Percentiles rank a stretch among this genome's conserved stretches.
These are phyloP conservation scores for Paramecium sexaurelia DNA, from an alignment of 73 alveolate genomes.

Conservation along the genomic window DNA sequence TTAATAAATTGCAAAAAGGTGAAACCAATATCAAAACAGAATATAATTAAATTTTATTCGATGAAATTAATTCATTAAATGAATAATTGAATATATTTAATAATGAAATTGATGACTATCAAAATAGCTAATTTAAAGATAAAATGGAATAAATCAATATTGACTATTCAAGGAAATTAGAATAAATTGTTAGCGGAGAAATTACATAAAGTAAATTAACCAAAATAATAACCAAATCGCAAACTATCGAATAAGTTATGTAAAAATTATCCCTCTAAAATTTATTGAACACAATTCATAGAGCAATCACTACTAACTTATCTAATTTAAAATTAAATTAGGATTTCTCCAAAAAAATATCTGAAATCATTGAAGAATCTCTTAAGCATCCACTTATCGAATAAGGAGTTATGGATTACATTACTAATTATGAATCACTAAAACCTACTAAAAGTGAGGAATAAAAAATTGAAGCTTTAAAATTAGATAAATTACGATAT, in stretches of 20 bases:
- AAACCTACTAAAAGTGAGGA: neutral
- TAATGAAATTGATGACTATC: neutral
- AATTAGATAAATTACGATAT: neutral
- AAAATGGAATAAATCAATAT: neutral
- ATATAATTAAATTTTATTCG: neutral
- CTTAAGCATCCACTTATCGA: neutral
- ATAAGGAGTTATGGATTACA: neutral
- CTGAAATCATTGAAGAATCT: neutral
- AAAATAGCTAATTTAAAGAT: neutral
- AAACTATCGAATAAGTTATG: neutral
- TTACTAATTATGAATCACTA: neutral
- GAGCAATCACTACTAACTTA: neutral
- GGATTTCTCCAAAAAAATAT: neutral
- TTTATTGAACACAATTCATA: neutral
- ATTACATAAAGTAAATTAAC: neutral
- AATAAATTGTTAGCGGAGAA: neutral
- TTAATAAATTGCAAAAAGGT: neutral
- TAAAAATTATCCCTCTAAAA: neutral
- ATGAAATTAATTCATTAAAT: neutral
- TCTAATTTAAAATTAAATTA: neutral
- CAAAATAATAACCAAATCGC: neutral
- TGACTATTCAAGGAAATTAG: neutral
- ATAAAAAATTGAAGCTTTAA: neutral
- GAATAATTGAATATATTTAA: neutral
- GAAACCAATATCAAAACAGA: neutral